Base-by-base conservation (phyloP, 805 yeast species). In the Candida xyloterini region DNA sequence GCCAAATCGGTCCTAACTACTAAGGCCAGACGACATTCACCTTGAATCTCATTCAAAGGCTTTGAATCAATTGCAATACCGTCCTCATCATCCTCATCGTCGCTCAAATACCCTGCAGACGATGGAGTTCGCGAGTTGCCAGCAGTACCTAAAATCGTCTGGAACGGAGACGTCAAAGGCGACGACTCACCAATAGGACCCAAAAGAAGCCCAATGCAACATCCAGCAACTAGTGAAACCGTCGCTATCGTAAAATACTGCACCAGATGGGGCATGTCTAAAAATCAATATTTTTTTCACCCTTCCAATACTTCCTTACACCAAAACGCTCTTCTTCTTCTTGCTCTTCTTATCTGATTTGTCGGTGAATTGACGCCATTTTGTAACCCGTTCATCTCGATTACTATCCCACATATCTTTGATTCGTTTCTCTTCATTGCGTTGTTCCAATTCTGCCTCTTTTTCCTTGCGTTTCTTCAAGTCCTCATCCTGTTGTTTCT, bases 1-100 rank as follows among this genome's bases (percentile, higher is more conserved):
- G 79, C 81, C 45, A 93, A 67, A 59, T 93, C 99, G 21, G 82
- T 84, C 44, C 99, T 78, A 4, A 93, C 88, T 3, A 89, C 79
- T 18, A 93, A 67, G 0, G 93, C 89, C 96, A 91, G 84, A 53
- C 84, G 68, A 10, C 83, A 86, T 58, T 84, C 93, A 1, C 93
- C 95, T 1, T 84, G 84, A 2, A 84, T 64, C 13, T 74, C 79
- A 51, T 83, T 83, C 47, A 85, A 63, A 1, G 75, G 62, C 0
- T 67, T 62, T 0, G 88, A 80, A 48, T 84, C 76, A 33, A 83
- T 70, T 38, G 78, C 84, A 22, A 73, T 58, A 20, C 65, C 70
- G 4, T 61, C 63, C 3, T 60, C 58, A 10, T 38, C 46, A 15
- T 36, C 40, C 31, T 52, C 57, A 14, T 49, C 54, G 33, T 53